Evolutionary conservation across 2,329 filamentous ascomycete genomes (phyloP).

Genomic region (Botrytis byssoidea): DNA sequence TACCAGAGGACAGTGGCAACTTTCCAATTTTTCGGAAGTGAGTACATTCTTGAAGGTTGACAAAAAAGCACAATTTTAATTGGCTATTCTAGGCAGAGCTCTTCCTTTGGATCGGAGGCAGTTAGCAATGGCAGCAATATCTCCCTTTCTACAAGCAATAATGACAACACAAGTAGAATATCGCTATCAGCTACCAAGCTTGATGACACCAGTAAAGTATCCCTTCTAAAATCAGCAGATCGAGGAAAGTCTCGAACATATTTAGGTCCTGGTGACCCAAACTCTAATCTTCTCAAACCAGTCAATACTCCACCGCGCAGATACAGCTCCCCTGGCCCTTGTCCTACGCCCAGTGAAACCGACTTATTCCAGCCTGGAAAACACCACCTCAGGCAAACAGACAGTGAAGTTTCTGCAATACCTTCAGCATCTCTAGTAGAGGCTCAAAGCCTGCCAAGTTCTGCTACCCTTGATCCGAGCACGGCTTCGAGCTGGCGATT

Average conservation of each 20-base stretch:
- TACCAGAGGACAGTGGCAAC: constrained; percentile 20
- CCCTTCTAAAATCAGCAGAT: neutral
- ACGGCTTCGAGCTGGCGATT: constrained; percentile 36
- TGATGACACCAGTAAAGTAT: constrained; percentile 5
- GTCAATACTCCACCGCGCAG: constrained; percentile 24
- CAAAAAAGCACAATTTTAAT: neutral
- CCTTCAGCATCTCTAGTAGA: constrained; percentile 30
- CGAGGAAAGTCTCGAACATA: constrained; percentile 6
- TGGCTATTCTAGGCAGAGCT: neutral
- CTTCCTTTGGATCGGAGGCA: neutral
- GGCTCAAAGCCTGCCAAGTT: constrained; percentile 33
- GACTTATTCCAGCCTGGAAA: constrained; percentile 14
- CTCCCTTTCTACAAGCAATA: neutral
- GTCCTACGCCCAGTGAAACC: constrained; percentile 18
- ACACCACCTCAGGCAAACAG: constrained; percentile 25
- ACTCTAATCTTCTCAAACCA: constrained; percentile 23
- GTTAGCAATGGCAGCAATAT: neutral
- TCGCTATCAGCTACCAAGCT: neutral
- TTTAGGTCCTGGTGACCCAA: constrained; percentile 13
- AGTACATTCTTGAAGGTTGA: neutral
- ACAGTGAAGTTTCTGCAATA: constrained; percentile 27
- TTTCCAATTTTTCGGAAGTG: constrained; percentile 18
- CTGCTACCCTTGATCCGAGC: constrained; percentile 25
- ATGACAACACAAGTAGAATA: neutral
- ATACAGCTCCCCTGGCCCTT: constrained; percentile 31